Evolutionary conservation across 2,329 filamentous ascomycete species (phyloP), one percentile per base, ranked within the genome.

Genomic region (Fusarium sarcochroum): DNA sequence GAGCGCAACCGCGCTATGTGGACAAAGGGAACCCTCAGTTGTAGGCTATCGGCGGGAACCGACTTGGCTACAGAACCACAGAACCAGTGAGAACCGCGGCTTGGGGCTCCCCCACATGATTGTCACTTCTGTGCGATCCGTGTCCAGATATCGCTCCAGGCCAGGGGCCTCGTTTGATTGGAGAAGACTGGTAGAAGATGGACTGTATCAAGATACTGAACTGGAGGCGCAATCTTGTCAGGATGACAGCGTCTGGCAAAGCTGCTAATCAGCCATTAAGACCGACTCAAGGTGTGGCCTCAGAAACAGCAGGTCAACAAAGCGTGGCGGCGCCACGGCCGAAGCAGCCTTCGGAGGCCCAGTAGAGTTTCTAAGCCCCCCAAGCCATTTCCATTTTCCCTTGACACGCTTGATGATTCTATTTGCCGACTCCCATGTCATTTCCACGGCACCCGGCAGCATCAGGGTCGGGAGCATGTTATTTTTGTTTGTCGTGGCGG

Each of bases 291-390:
- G 57, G 52, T 53, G 51, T 66, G 58, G 66, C 61, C 62, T 66
- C 70, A 66, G 56, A 66, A 61, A 65, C 46, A 68, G 49, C 66
- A 62, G 62, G 67, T 57, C 57, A 27, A 61, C 49, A 53, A 53
- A 63, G 50, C 52, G 68, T 74, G 72, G 72, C 72, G 70, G 41
- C 72, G 72, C 72, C 72, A 74, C 72, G 66, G 44, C 72, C 70
- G 68, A 68, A 66, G 68, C 64, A 66, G 60, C 53, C 54, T 61
- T 73, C 66, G 51, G 54, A 63, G 23, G 34, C 46, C 49, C 51
- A 71, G 56, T 60, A 71, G 53, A 73, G 71, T 67, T 69, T 59
- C 41, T 21, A 46, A 66, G 55, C 32, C 27, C 55, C 45, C 60
- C 50, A 46, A 45, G 48, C 60, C 52, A 54, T 64, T 44, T 58